These are phyloP conservation scores for Calonectria montana DNA, from an alignment of 2,329 filamentous ascomycete genomes.

Conservation along the genomic window DNA sequence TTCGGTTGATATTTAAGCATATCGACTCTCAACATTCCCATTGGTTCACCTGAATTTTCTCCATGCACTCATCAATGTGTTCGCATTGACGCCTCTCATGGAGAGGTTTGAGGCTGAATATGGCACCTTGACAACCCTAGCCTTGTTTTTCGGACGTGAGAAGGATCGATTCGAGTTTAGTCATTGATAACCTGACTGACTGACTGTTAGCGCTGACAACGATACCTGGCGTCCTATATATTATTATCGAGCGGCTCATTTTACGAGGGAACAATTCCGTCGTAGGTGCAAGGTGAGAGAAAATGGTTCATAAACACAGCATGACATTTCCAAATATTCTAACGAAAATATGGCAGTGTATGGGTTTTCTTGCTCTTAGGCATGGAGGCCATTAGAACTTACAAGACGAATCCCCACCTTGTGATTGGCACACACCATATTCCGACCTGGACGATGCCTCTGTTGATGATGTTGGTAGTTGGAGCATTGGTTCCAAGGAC, in stretches of 20 bases:
- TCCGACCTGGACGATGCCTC: conserved; percentile 90
- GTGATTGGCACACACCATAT: conserved; percentile 73
- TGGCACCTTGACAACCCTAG: conserved; percentile 88
- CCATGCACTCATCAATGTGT: conserved; percentile 82
- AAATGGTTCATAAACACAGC: neutral
- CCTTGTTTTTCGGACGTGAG: conserved; percentile 92
- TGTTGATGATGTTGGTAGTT: conserved; percentile 80
- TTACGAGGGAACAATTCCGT: conserved; percentile 78
- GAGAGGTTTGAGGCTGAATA: conserved; percentile 94
- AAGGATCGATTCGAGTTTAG: conserved; percentile 34
- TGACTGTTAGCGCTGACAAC: conserved; percentile 75
- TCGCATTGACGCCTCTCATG: conserved; percentile 87
- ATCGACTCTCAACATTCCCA: conserved; percentile 92
- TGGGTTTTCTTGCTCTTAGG: conserved; percentile 93
- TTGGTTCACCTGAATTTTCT: conserved; percentile 85
- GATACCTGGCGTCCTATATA: conserved; percentile 84
- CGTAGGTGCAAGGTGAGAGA: conserved; percentile 81
- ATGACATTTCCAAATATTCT: neutral
- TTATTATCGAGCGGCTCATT: conserved; percentile 80
- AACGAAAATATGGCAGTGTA: conserved; percentile 66
- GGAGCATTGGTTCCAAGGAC: conserved; percentile 83
- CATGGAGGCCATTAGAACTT: conserved; percentile 87
- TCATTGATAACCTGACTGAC: conserved; percentile 16
- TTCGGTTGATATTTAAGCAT: conserved; percentile 68
- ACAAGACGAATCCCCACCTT: conserved; percentile 83